Evolutionary conservation across 116 monocot species (phyloP).

Genomic region (Cymodocea nodosa): DNA sequence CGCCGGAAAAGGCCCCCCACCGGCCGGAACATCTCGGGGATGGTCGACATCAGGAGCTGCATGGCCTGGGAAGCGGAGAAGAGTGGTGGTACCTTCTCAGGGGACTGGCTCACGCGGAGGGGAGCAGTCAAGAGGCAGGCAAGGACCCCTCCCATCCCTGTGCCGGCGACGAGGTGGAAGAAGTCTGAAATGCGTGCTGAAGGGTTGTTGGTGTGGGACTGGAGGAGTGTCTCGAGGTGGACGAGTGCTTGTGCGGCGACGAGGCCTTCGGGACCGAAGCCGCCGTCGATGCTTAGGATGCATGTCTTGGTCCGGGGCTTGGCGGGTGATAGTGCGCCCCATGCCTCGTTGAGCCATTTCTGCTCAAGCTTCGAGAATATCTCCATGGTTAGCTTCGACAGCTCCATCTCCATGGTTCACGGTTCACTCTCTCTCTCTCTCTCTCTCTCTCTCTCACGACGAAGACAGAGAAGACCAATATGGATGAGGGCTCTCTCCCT

Average conservation of each 20-base stretch:
- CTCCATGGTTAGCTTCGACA: slow-evolving; percentile 19
- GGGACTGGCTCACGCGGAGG: slow-evolving; percentile 4
- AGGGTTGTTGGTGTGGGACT: slow-evolving; percentile 12
- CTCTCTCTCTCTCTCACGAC: background rate
- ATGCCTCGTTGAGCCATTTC: slow-evolving; percentile 18
- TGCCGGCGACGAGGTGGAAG: slow-evolving; percentile 43
- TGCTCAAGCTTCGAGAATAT: slow-evolving; percentile 30
- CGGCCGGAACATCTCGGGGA: slow-evolving; percentile 9
- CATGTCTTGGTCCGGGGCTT: slow-evolving; percentile 11
- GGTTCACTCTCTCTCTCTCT: background rate
- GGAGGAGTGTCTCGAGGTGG: slow-evolving; percentile 11
- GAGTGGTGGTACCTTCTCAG: slow-evolving; percentile 7
- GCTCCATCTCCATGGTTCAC: slow-evolving; percentile 11
- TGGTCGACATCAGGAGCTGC: slow-evolving; percentile 7
- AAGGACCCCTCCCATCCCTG: slow-evolving; percentile 39
- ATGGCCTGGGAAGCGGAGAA: slow-evolving; percentile 22
- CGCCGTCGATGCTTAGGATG: slow-evolving; percentile 37
- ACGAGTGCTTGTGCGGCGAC: slow-evolving; percentile 11
- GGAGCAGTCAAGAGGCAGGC: slow-evolving; percentile 25
- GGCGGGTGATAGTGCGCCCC: background rate
- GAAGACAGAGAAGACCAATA: too few relatives aligned
- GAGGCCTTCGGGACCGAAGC: slow-evolving; percentile 18
- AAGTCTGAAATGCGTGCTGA: slow-evolving; percentile 28
- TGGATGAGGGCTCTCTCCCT: too few relatives aligned
- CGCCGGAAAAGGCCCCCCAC: slow-evolving; percentile 7